Evolutionary conservation across 2,329 filamentous ascomycete species (phyloP).

Genomic region (Rhinocladiella mackenziei): DNA sequence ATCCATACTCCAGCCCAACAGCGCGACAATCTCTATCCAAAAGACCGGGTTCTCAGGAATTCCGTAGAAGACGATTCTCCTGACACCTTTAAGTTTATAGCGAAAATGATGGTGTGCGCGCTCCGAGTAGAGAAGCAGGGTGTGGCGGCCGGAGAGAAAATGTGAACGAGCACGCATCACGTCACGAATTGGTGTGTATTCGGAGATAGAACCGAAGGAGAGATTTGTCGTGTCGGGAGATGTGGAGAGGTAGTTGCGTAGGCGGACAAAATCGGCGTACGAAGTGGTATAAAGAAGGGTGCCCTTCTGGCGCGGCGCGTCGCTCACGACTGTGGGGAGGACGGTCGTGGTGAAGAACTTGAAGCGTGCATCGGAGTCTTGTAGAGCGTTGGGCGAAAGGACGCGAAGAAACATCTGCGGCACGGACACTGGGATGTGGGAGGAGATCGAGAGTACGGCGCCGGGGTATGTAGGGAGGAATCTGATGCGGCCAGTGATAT

Average conservation of each 20-base stretch:
- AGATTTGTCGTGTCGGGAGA: constrained; percentile 54
- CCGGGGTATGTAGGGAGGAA: constrained; percentile 66
- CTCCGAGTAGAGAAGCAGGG: constrained; percentile 84
- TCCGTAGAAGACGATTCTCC: constrained; percentile 81
- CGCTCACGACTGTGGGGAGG: constrained; percentile 68
- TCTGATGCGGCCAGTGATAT: constrained; percentile 75
- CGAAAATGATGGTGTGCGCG: constrained; percentile 94
- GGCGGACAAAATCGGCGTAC: constrained; percentile 90
- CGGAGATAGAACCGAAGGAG: constrained; percentile 78
- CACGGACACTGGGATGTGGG: constrained; percentile 52
- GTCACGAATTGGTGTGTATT: constrained; percentile 77
- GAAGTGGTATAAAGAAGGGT: constrained; percentile 86
- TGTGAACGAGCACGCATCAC: constrained; percentile 80
- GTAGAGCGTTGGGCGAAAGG: constrained; percentile 63
- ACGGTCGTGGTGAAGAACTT: constrained; percentile 83
- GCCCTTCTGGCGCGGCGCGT: constrained; percentile 62
- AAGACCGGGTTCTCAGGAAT: constrained; percentile 76
- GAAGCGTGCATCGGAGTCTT: constrained; percentile 84
- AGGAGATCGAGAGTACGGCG: constrained; percentile 66
- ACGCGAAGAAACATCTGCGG: constrained; percentile 90
- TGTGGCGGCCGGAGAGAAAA: constrained; percentile 77
- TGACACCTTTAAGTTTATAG: constrained; percentile 77
- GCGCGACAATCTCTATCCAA: constrained; percentile 43
- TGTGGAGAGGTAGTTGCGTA: constrained; percentile 87
- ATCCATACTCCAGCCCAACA: constrained; percentile 42